Base-by-base conservation (phyloP, 768 basidiomycete genomes). In the Xerocomellus chrysenteron region DNA sequence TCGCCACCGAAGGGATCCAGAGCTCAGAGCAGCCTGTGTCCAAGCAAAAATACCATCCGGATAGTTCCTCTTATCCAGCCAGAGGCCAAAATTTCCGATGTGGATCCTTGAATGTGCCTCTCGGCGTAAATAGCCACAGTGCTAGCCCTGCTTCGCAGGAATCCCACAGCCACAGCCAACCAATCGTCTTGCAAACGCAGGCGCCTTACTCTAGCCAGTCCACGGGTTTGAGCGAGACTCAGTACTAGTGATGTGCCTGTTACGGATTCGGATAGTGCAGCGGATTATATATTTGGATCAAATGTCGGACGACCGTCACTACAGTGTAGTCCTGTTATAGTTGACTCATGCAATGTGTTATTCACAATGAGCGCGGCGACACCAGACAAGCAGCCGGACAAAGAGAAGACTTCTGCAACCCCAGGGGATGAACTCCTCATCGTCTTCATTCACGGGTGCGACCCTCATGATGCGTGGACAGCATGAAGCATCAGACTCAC, bases 381-480 rank as follows among this genome's bases (percentile, higher is more conserved):
- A 21, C 32, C 45, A 9, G 56, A 57, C 33, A 49, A 59, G 51
- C 58, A 54, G 19, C 30, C 28, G 3, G 59, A 55, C 35, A 55
- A 54, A 19, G 53, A 40, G 16, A 47, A 57, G 10, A 35, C 26
- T 26, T 42, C 56, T 43, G 26, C 56, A 32, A 52, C 42, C 36
- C 61, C 75, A 30, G 50, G 57, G 24, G 82, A 85, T n/a, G 59
- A 79, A 8, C 72, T 93, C 5, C 78, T 92, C 37, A 67, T 91
- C 54, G 75, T 92, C 39, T 93, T 91, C 66, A 86, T 93, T 30
- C 92, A 93, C 62, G 92, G 91, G 69, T 92, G 81, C 80, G 61
- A 45, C 35, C 4, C 21, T 30, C 17, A 44, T 21, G 47, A 40
- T 36, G n/a, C 3, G 7, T 7, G 10, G 19, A n/a, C 28, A 12